A percentile compares a stretch with the other conserved stretches of the same genome.
Evolutionary conservation across 2,329 filamentous ascomycete genomes (phyloP).

Genomic region (Fusarium hainanense): DNA sequence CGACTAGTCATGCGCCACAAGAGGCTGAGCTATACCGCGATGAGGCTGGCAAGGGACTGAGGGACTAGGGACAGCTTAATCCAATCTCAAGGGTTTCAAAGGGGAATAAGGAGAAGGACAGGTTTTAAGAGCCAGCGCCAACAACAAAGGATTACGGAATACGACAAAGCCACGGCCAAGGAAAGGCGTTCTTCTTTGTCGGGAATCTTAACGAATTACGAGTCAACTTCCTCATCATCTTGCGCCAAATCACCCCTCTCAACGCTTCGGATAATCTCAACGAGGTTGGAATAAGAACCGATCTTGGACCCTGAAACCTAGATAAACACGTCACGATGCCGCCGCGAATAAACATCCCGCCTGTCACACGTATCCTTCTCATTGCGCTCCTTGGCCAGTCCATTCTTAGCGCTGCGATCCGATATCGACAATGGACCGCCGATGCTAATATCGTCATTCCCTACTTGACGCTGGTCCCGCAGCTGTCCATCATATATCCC

Average conservation of each 20-base stretch:
- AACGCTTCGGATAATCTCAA: conserved; percentile 7
- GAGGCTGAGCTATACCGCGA: conserved; percentile 28
- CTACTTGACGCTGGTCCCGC: conserved; percentile 88
- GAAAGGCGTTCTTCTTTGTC: background rate
- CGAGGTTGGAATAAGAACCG: conserved; percentile 17
- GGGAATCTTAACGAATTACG: background rate
- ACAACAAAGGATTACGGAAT: conserved; percentile 16
- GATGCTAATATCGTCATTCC: conserved; percentile 78
- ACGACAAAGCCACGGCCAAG: conserved; percentile 4
- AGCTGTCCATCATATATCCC: conserved; percentile 85
- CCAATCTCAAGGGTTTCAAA: conserved; percentile 32
- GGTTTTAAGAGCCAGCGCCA: conserved; percentile 14
- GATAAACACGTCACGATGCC: conserved; percentile 67
- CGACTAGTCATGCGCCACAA: conserved; percentile 10
- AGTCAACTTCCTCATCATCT: background rate
- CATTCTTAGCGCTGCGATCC: conserved; percentile 81
- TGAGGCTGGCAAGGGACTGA: conserved; percentile 38
- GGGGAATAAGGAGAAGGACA: conserved; percentile 28
- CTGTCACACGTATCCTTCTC: conserved; percentile 86
- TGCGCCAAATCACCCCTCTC: conserved; percentile 5
- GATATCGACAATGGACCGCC: conserved; percentile 75
- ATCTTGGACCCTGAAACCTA: conserved; percentile 8
- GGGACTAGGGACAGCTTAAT: conserved; percentile 39
- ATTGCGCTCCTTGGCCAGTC: conserved; percentile 80
- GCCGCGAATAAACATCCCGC: conserved; percentile 89